These are phyloP conservation scores for Echinochloa phyllopogon DNA, from an alignment of 176 grass and related monocot genomes.

Conservation along the genomic window DNA sequence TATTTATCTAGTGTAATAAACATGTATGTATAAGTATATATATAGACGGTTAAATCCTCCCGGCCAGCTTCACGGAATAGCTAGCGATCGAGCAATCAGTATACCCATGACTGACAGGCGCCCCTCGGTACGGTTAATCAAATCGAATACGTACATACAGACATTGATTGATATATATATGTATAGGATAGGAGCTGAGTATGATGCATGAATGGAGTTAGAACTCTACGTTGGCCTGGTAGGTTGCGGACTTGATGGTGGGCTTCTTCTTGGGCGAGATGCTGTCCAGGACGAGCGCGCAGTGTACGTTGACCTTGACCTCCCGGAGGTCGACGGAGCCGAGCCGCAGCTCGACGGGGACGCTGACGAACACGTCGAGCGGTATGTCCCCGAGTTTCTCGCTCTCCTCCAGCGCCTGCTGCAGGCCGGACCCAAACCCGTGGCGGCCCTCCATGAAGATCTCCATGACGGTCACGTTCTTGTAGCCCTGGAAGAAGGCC, in stretches of 20 bases:
- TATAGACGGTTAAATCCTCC: too few species aligned
- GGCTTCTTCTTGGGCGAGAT: slow-evolving; percentile 71
- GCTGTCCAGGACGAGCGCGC: slow-evolving; percentile 77
- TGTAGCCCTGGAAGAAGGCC: slow-evolving; percentile 72
- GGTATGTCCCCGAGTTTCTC: slow-evolving; percentile 61
- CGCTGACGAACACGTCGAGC: slow-evolving; percentile 66
- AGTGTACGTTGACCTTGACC: slow-evolving; percentile 65
- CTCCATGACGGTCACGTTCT: slow-evolving; percentile 72
- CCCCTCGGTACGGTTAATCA: too few species aligned
- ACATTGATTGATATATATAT: too few species aligned
- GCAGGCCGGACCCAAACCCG: slow-evolving; percentile 50
- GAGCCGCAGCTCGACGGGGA: slow-evolving; percentile 57
- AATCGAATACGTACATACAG: too few species aligned
- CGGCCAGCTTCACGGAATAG: too few species aligned
- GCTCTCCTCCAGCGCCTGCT: slow-evolving; percentile 71
- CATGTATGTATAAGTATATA: too few species aligned
- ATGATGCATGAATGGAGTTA: slow-evolving; percentile 2
- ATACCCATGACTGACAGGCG: too few species aligned
- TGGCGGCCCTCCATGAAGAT: slow-evolving; percentile 70
- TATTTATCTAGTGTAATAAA: too few species aligned
- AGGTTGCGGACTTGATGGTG: slow-evolving; percentile 66
- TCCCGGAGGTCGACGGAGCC: slow-evolving; percentile 9
- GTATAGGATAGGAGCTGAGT: too few species aligned
- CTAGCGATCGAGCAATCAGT: too few species aligned
- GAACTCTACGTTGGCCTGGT: slow-evolving; percentile 64